phyloP scores from a whole-genome alignment of 2,329 filamentous ascomycete genomes.

The Stagonosporopsis vannaccii region DNA sequence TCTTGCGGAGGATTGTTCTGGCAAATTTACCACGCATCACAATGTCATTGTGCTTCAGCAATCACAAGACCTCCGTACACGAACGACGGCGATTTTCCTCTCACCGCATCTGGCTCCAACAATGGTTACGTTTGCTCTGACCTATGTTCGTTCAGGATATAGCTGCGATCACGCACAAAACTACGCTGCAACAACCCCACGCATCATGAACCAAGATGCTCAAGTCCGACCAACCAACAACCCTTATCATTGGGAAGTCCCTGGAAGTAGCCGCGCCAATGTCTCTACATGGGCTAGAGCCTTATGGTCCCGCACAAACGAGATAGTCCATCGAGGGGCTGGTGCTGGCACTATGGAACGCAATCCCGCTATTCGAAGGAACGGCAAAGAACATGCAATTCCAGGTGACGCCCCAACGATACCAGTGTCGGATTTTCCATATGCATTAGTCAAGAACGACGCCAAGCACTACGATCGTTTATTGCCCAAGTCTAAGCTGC shows the following conservation, averaged over 20 bases:
- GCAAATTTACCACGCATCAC: neutral
- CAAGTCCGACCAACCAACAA: constrained; percentile 2
- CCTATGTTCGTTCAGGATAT: neutral
- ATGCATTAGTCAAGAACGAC: neutral
- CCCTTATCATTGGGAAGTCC: constrained; percentile 6
- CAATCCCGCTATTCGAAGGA: constrained; percentile 4
- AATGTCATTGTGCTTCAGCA: constrained; percentile 8
- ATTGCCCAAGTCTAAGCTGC: neutral
- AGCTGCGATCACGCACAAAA: neutral
- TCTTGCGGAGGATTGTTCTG: neutral
- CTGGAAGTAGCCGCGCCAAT: neutral
- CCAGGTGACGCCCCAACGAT: neutral
- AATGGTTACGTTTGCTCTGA: neutral
- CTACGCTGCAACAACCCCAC: neutral
- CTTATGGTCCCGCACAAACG: neutral
- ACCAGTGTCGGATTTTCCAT: neutral
- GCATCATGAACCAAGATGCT: neutral
- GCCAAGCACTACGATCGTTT: neutral
- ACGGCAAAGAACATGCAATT: neutral
- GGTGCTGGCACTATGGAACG: neutral
- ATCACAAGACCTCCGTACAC: neutral
- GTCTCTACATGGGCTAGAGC: neutral
- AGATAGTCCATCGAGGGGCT: neutral
- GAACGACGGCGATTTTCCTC: neutral
- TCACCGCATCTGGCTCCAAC: neutral